Evolutionary conservation across 139 green algal genomes (phyloP), one percentile per base, ranked within the genome.

Genomic region (Picochlorum costavermella): DNA sequence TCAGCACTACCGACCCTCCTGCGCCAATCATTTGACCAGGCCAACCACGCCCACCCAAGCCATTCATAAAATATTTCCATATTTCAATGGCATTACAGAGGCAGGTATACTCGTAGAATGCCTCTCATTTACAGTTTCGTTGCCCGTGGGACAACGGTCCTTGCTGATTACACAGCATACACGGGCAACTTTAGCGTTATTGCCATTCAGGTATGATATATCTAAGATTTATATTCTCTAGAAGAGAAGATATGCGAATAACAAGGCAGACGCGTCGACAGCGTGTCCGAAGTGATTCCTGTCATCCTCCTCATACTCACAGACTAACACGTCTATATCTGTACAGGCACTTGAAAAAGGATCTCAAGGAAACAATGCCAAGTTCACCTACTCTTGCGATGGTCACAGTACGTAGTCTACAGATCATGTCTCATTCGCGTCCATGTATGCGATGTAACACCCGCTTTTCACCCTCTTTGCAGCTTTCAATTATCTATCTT

Each of bases 161-260:
- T 98, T 5, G 87, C 87, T 0, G 92, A 97, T 44, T 94, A 96
- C 78, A 93, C 89, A 4, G 77, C 79, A 0, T 96, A 86, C 75
- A 82, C 71, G 0, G 92, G 92, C 31, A 97, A 97, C 65, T 97
- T 97, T 72, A 85, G 75, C 53, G 88, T 84, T 2, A 81, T 97
- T 28, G 89, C 89, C 0, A 78, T 96, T 9, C 84, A 97, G 68
- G 72, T 71, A 37, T 36, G 53, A 33, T 13, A 33, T 50, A 20
- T 10, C 20, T 23, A 23, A 23, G 20, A 23, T 28, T 16, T 94
- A 87, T 61, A 64, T 96, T 12, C 74, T 88, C 28, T 85, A 85
- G 25, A 73, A 65, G 50, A 65, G 72, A 3, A 49, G 51, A 4
- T 55, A 71, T 2, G 4, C 10, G 6, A 25, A 62, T 25, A 23